Evolutionary conservation across 2,329 filamentous ascomycete genomes (phyloP), one percentile per base, ranked within the genome.

Genomic region (Fusarium circinatum): DNA sequence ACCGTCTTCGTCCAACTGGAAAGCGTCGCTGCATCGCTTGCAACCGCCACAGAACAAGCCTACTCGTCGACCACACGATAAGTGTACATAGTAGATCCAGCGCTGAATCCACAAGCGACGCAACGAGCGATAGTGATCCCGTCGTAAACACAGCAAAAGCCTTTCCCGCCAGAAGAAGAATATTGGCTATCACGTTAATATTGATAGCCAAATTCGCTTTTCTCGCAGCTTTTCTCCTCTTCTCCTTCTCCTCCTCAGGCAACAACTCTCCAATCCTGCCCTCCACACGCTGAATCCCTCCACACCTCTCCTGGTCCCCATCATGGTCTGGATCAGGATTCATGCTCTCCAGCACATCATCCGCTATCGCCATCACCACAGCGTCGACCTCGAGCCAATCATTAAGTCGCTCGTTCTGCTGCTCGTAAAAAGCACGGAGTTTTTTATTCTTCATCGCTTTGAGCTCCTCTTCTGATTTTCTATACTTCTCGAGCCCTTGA

Each of bases 51-150:
- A 85, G 81, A 66, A 95, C 94, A 61, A 94, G 85, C 76, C 88
- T 88, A 7, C 92, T 94, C 0, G 92, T 94, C 13, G 89, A 88
- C 90, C 92, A 94, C n/a, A 95, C 91, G 62, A 95, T 95, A 55
- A 91, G 90, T 0, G 93, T 95, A 59, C 89, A 92, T 49, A 95
- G 86, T 75, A 95, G 93, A 80, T 95, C 93, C 10, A 95, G 86
- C 5, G 92, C 89, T 3, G 93, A 93, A 76, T 95, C 93, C 18
- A 95, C 93, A 68, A 95, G 85, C 71, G 90, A 92, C 8, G 93
- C 93, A 30, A 95, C 85, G 6, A 95, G 91, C 3, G 93, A 95
- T 69, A 95, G 88, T 9, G 92, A 94, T 13, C 90, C 93, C 0
- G 94, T 94, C 54, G 94, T 88, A n/a, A 94, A 81, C n/a, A 94